These are phyloP conservation scores for Penicillium sp. DNA, from an alignment of 2,329 filamentous ascomycete genomes.

Conservation along the genomic window DNA sequence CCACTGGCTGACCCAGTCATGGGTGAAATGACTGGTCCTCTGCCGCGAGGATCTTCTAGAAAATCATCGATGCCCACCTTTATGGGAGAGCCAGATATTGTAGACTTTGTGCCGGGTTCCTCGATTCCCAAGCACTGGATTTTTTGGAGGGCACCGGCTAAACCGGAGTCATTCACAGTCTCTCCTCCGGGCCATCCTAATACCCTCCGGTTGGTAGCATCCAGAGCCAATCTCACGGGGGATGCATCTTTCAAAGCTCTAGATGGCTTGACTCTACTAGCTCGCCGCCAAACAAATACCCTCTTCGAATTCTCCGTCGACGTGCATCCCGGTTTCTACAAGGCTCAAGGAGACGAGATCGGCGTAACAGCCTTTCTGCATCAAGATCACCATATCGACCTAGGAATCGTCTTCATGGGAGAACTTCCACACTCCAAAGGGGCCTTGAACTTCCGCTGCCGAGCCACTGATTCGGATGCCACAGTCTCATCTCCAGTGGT, in stretches of 20 bases:
- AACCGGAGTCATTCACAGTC: slow-evolving; percentile 48
- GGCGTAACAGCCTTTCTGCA: slow-evolving; percentile 26
- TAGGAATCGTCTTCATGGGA: slow-evolving; percentile 13
- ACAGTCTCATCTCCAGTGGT: neutral
- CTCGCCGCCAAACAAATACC: slow-evolving; percentile 24
- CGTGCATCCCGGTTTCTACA: slow-evolving; percentile 6
- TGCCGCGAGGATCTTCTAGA: slow-evolving; percentile 19
- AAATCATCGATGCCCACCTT: slow-evolving; percentile 39
- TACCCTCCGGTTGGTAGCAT: slow-evolving; percentile 54
- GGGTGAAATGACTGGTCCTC: slow-evolving; percentile 19
- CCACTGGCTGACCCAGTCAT: slow-evolving; percentile 37
- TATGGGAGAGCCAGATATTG: slow-evolving; percentile 48
- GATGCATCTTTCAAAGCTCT: slow-evolving; percentile 32
- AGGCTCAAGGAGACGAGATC: slow-evolving; percentile 16
- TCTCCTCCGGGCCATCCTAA: slow-evolving; percentile 41
- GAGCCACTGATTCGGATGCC: slow-evolving; percentile 1
- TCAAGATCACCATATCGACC: slow-evolving; percentile 26
- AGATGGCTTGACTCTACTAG: slow-evolving; percentile 5
- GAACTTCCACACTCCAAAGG: neutral
- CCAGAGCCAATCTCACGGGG: slow-evolving; percentile 58
- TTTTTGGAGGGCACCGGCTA: slow-evolving; percentile 57
- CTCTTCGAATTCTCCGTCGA: slow-evolving; percentile 24
- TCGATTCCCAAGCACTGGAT: slow-evolving; percentile 59
- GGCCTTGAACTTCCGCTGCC: neutral
- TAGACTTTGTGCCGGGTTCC: slow-evolving; percentile 52